Evolutionary conservation across 1,284 basidiomycete species (phyloP), one percentile per base, ranked within the genome.

Genomic region (Trametes pubescens): DNA sequence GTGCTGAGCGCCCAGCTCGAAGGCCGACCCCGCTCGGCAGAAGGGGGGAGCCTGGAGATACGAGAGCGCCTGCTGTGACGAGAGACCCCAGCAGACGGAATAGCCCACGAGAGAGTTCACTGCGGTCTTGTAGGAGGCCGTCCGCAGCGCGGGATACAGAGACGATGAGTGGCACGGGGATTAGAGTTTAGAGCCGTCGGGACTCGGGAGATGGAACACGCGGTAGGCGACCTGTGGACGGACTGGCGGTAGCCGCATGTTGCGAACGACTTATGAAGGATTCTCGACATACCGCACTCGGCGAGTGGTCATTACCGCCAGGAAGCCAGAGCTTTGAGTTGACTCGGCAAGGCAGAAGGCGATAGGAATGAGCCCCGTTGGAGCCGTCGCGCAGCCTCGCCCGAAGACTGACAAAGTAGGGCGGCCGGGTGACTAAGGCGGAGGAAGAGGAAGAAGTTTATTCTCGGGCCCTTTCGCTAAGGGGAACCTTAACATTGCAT

Each of bases 131-230:
- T 4, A 21, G 46, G 44, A n/a, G 34, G 16, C 2, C 18, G 43
- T 26, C 57, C n/a, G n/a, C 38, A 26, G 26, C 18, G 35, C 29
- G 38, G 26, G 32, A 37, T 51, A 3, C 29, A 53, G 29, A 22
- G 16, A 43, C 38, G 13, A 49, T 38, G 55, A 24, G 46, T 21
- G 16, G 29, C 60, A 52, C 60, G 60, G 37, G 54, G 22, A 40
- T 29, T 35, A 55, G 52, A 61, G 59, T 54, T 61, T 21, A 38
- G 18, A 32, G 24, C 49, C 34, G 59, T 54, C 59, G 59, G 65
- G 21, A 62, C 52, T 54, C 59, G 59, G 65, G 21, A 62, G 60
- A 64, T 64, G 60, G 51, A 57, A 59, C 62, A 67, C 58, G 62
- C 53, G 62, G 66, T 47, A 47, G 32, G 7, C 54, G 64, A 62